A percentile compares a stretch with the other conserved stretches of the same genome.
phyloP scores from a whole-genome alignment of 495 filamentous ascomycete genomes.

The Xylaria intraflava region DNA sequence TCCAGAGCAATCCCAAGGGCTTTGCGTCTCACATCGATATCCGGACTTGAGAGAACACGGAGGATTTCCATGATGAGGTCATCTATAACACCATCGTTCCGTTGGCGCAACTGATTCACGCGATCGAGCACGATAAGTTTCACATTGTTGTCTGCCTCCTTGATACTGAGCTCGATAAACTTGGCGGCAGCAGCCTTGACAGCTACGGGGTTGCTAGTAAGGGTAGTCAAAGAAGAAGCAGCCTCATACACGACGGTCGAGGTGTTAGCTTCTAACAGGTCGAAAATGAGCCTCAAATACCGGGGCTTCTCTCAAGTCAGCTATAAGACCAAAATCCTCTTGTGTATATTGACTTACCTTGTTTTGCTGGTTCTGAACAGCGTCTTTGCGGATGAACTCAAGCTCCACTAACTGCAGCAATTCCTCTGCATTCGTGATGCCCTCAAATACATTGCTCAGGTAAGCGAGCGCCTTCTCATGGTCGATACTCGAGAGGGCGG shows the following conservation, averaged over 20 bases:
- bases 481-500: slow-evolving; percentile 81
- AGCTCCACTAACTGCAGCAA: slow-evolving; percentile 87
- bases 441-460: slow-evolving; percentile 84
- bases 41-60: slow-evolving; percentile 89
- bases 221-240: slow-evolving; percentile 88
- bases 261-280: slow-evolving; percentile 85
- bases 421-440: slow-evolving; percentile 90
- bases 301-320: slow-evolving; percentile 52
- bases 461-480: slow-evolving; percentile 91
- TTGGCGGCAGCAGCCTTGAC: slow-evolving; percentile 95
- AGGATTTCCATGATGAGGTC: slow-evolving; percentile 98
- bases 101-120: slow-evolving; percentile 82
- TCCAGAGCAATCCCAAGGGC: slow-evolving; percentile 86
- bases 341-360: slow-evolving; percentile 51
- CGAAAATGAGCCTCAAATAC: slow-evolving; percentile 93
- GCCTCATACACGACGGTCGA: slow-evolving; percentile 97
- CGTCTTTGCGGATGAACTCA: slow-evolving; percentile 96
- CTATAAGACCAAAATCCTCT: slow-evolving; percentile 17
- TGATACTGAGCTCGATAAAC: slow-evolving; percentile 93
- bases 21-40: slow-evolving; percentile 93
- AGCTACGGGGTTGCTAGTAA: slow-evolving; percentile 94
- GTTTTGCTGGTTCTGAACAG: slow-evolving; percentile 86
- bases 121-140: slow-evolving; percentile 96
- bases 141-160: slow-evolving; percentile 97
- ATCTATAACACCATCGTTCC: slow-evolving; percentile 90